Base-by-base conservation (phyloP, 495 filamentous ascomycete species). In the Penicillium daleae region DNA sequence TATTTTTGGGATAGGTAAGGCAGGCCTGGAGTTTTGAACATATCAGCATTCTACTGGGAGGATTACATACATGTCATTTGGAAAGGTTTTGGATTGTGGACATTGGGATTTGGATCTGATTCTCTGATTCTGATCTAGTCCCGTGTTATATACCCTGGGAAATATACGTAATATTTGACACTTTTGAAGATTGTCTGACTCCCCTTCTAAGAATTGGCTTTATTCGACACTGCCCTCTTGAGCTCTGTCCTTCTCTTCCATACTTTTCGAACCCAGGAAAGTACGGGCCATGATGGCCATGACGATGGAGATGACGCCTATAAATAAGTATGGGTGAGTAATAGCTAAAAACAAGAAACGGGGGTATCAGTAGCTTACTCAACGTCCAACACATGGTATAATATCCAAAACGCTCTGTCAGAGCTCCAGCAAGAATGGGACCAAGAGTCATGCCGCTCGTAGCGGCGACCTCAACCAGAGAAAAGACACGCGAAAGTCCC, bases 401-500 rank as follows among this genome's bases (percentile, higher is more conserved):
- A 62, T 77, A 81, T 2, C 73, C 78, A 33, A 78, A 67, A 4
- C 33, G 22, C 57, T 78, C 70, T 0, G 70, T 66, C 9, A 81
- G 32, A 12, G 65, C 59, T 1, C 75, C 76, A 1, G 76, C 69
- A 33, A 80, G 35, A 19, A 79, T 51, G 0, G 79, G 79, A 1
- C 78, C 78, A 8, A 68, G 53, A 13, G 79, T 63, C 6, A 70
- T 60, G 0, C 79, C 79, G 17, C 58, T 49, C 15, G 72, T 76
- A 60, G 70, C 80, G 24, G 67, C 72, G 58, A 81, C 69, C 32
- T 69, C 73, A 29, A 72, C 71, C 19, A 80, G 44, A 1, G 77
- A 67, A 42, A 76, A 63, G 15, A 74, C 78, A 32, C 75, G 72
- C 8, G 79, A 78, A 27, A 76, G 76, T 1, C 75, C 76, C 4